Base-by-base conservation (phyloP, 305 asterid species). In the Fraxinus velutina region DNA sequence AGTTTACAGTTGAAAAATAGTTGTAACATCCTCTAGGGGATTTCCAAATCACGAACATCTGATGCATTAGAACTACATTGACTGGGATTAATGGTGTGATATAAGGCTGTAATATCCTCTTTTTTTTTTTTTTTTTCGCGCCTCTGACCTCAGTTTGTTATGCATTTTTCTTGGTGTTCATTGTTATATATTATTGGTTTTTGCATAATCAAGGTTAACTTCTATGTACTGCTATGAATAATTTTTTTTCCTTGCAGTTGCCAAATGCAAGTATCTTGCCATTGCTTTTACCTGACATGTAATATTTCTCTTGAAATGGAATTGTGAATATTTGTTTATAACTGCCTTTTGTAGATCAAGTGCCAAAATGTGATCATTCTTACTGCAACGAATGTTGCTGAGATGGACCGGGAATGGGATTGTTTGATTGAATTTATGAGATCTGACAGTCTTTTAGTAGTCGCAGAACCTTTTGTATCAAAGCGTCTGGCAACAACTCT, bases 361-460 rank as follows among this genome's bases (percentile, higher is more conserved):
- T 95, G 99, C 88, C 86, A 84, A 82, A 93, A 95, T 76, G 96
- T 95, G 78, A 84, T 93, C 73, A 85, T 93, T 79, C 93, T 95
- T 79, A 87, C 90, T 32, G 93, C 97, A 39, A 90, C 97, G 17
- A 92, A 90, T 83, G 88, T 83, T 81, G 82, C 87, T 77, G 98
- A 95, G 88, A 87, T 92, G 83, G 94, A 95, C 75, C 68, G 60
- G 44, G 95, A 93, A 83, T 93, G 96, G 98, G 85, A 87, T 71
- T 93, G 98, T 85, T 87, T 93, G 83, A 82, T 88, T 57, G 93
- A 91, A 47, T 80, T 91, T 84, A 83, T 86, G 75, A 76, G 81
- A 79, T 84, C 94, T 37, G 78, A 76, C 78, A 87, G 87, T 30
- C 87, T 86, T 78, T 85, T 90, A n/a, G 86, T 32, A 73, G 77